Base-by-base conservation (phyloP, 2,329 filamentous ascomycete genomes). In the Cercospora brassicicola region DNA sequence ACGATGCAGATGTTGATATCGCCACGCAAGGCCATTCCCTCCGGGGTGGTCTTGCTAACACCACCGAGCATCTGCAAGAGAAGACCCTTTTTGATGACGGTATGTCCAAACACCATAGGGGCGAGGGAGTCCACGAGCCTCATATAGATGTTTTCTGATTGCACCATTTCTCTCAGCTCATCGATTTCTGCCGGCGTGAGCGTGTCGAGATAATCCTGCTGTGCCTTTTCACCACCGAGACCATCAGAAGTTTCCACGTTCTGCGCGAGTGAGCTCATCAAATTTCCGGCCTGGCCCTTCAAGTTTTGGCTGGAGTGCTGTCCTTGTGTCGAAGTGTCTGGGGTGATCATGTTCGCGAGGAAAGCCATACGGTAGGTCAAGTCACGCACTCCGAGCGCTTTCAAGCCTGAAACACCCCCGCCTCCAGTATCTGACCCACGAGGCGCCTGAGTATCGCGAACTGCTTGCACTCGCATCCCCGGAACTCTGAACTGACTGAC, bases 1-100 rank as follows among this genome's bases (percentile, higher is more conserved):
- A 99, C 95, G 73, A 99, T 92, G 81, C 95, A 99, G 70, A 99
- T 96, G 82, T 99, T 99, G 84, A 99, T 94, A 78, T 99, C 95
- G 73, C 95, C 95, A 86, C 95, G 90, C 53, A 99, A 86, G 71
- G 94, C 89, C 93, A 99, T 97, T 70, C 93, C 94, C 81, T 99
- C 95, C 0, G 93, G 87, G 0, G 95, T 99, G 23, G 88, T 87
- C 80, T 99, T 99, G 81, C 89, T 89, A 2, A 99, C 92, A 83
- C 95, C 95, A n/a, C 93, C 92, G 87, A 99, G 93, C 57, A 99
- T 85, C 80, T 99, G 95, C 51, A 99, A 85, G 7, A 99, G 86
- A 26, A 99, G 84, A 31, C 95, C 95, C 81, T 99, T 99, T 83
- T 99, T 99, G 77, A 99, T 94, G 66, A 97, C 93, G 70, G 95